Evolutionary conservation across 2,329 filamentous ascomycete genomes (phyloP), one percentile per base, ranked within the genome.

Genomic region (Calonectria pseudoturangicola): DNA sequence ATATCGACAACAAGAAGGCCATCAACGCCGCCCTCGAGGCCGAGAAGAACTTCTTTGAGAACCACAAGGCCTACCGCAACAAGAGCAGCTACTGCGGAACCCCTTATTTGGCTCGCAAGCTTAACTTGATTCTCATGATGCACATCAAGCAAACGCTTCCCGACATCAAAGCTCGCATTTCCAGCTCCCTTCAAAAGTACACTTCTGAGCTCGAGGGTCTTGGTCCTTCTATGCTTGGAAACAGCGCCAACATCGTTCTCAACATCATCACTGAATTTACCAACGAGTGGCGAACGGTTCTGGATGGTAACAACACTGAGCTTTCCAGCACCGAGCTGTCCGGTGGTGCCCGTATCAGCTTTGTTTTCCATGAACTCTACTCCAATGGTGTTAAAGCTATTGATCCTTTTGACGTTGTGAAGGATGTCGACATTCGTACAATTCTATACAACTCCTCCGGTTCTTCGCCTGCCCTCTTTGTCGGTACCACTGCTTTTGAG

Each of bases 71-170:
- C 41, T 99, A 99, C 86, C 92, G 96, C 73, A 99, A 98, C 87
- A 99, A 99, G 92, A 96, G 95, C 83, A 94, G 96, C 7, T 99
- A 99, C 89, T 99, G 97, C 85, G 97, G 97, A 84, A 99, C 97
- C 3, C 97, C 97, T 4, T 99, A 99, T 83, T 89, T 99, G 73
- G 97, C 97, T 4, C 93, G 96, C 79, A 99, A 99, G 87, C 91
- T 99, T 73, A 99, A 99, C 86, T 89, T 99, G 81, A 98, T 99
- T 82, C 90, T 99, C 79, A 98, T 99, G 96, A 99, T 99, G 97
- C 97, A 99, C 88, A 99, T 99, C 89, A 99, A 99, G 87, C 96
- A 99, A 88, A 99, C 97, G 1, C 91, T 99, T 16, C 97, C 97
- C 48, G 97, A 99, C 83, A 99, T 99, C 89, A 99, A 99, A 88